These are phyloP conservation scores for Chlorencoelia australis DNA, from an alignment of 2,329 filamentous ascomycete species.

Conservation along the genomic window DNA sequence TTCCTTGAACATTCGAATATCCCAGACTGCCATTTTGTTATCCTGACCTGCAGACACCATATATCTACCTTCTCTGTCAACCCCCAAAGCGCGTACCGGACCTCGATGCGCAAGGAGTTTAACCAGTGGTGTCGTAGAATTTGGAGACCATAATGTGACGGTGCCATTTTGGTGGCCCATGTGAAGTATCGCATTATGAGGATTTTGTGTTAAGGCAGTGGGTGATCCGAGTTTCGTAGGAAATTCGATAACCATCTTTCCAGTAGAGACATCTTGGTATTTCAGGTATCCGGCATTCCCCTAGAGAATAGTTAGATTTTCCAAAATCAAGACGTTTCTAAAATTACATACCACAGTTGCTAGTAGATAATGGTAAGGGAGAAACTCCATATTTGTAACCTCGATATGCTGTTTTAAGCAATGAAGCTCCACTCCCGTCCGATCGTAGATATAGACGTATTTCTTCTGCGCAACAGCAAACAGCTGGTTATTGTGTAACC, in stretches of 20 bases:
- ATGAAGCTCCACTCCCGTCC: constrained; percentile 83
- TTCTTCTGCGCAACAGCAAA: constrained; percentile 97
- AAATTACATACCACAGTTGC: constrained; percentile 62
- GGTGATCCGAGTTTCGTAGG: constrained; percentile 78
- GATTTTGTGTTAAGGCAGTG: constrained; percentile 77
- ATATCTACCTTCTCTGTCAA: constrained; percentile 85
- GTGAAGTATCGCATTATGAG: constrained; percentile 84
- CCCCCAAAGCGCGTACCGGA: constrained; percentile 72
- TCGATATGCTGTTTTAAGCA: constrained; percentile 85
- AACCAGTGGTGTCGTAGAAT: constrained; percentile 73
- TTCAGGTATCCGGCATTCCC: constrained; percentile 77
- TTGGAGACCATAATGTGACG: constrained; percentile 93
- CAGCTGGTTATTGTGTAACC: constrained; percentile 89
- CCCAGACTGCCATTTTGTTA: constrained; percentile 88
- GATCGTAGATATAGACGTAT: constrained; percentile 93
- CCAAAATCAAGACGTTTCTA: neutral
- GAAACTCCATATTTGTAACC: constrained; percentile 86
- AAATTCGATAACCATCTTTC: constrained; percentile 76
- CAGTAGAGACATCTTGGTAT: constrained; percentile 93
- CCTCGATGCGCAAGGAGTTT: constrained; percentile 86
- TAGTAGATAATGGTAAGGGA: constrained; percentile 92
- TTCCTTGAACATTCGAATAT: constrained; percentile 87
- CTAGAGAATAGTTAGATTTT: constrained; percentile 28
- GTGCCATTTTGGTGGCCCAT: constrained; percentile 92
- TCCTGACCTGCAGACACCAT: constrained; percentile 94